These are phyloP conservation scores for Paradendryphiella salina DNA, from an alignment of 2,329 filamentous ascomycete genomes.

Conservation along the genomic window DNA sequence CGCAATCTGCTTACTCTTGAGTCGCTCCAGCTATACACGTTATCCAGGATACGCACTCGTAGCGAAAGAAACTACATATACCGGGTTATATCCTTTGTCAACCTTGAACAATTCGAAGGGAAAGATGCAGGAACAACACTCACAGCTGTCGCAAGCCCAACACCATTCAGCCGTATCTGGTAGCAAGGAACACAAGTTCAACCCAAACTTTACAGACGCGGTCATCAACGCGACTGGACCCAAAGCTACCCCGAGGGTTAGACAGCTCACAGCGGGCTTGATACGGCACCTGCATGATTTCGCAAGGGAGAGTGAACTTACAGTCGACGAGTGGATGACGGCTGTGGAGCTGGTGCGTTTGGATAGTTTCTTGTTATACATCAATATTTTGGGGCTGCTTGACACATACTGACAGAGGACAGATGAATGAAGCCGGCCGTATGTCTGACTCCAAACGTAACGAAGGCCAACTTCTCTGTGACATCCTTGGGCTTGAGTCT, in stretches of 20 bases:
- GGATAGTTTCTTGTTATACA: neutral
- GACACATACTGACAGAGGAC: slow-evolving; percentile 5
- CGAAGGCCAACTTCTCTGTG: slow-evolving; percentile 64
- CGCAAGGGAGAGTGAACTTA: slow-evolving; percentile 74
- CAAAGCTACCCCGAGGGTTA: slow-evolving; percentile 66
- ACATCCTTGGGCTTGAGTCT: slow-evolving; percentile 62
- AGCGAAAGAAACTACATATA: neutral
- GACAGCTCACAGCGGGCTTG: slow-evolving; percentile 64
- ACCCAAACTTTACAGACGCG: slow-evolving; percentile 74
- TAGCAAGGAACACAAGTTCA: slow-evolving; percentile 56
- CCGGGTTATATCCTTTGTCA: neutral
- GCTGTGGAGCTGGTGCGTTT: slow-evolving; percentile 67
- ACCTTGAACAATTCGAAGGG: neutral
- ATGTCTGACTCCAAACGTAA: slow-evolving; percentile 66
- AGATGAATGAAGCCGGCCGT: slow-evolving; percentile 64
- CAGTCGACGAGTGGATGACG: slow-evolving; percentile 75
- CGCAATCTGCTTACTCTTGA: neutral
- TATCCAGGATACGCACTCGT: neutral
- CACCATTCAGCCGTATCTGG: slow-evolving; percentile 16
- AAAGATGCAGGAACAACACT: slow-evolving; percentile 2
- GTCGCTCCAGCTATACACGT: neutral
- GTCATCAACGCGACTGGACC: slow-evolving; percentile 74
- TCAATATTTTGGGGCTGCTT: neutral
- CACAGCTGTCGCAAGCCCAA: neutral
- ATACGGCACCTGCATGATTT: slow-evolving; percentile 78